These are phyloP conservation scores for Lactarius evosmus DNA, from an alignment of 768 basidiomycete species.

Conservation along the genomic window DNA sequence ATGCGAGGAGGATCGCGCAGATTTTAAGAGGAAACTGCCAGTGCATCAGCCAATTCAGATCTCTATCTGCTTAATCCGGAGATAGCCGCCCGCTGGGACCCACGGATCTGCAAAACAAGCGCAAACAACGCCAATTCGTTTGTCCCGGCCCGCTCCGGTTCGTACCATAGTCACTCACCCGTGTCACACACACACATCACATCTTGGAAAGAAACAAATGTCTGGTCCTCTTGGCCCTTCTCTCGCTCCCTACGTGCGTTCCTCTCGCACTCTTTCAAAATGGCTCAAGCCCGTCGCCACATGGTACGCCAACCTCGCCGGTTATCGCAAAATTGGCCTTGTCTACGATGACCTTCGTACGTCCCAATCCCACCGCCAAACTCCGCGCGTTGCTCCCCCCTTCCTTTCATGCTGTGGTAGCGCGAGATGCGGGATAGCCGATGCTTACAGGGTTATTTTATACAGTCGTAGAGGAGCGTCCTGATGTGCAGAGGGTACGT, in stretches of 20 bases:
- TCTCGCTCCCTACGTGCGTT: slow-evolving; percentile 71
- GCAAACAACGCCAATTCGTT: slow-evolving; percentile 40
- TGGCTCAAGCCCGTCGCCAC: slow-evolving; percentile 74
- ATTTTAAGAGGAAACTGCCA: slow-evolving; percentile 33
- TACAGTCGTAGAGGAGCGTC: slow-evolving; percentile 73
- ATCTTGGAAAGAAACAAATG: slow-evolving; percentile 21
- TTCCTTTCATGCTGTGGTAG: slow-evolving; percentile 21
- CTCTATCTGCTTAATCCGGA: slow-evolving; percentile 18
- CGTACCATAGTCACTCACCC: background rate
- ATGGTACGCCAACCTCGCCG: slow-evolving; percentile 77
- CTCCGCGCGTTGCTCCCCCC: background rate
- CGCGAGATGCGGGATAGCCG: background rate
- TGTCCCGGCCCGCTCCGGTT: slow-evolving; percentile 26
- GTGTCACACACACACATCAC: no score
- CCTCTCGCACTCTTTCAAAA: slow-evolving; percentile 61
- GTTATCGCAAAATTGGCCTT: slow-evolving; percentile 86
- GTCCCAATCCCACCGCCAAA: slow-evolving; percentile 35
- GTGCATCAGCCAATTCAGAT: slow-evolving; percentile 23
- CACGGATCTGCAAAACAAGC: slow-evolving; percentile 33
- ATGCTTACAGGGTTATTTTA: slow-evolving; percentile 21
- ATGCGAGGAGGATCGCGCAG: slow-evolving; percentile 27
- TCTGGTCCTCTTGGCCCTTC: slow-evolving; percentile 68
- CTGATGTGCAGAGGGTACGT: slow-evolving; percentile 77
- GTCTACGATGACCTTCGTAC: slow-evolving; percentile 92
- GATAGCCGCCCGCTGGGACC: slow-evolving; percentile 22